phyloP scores from a whole-genome alignment of 441 rosid genomes.

The Adansonia rubrostipa region DNA sequence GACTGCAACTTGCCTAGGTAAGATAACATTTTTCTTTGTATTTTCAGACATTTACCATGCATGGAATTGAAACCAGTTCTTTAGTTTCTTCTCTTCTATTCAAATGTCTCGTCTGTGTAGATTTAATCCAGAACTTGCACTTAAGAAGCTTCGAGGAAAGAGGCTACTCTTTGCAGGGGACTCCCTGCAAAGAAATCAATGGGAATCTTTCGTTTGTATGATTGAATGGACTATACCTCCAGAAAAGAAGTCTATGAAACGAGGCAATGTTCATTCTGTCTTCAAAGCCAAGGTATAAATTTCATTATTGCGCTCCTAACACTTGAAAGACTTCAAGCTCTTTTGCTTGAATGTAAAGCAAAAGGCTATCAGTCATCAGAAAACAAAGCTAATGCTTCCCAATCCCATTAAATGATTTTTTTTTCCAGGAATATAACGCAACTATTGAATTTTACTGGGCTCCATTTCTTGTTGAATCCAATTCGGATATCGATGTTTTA shows the following conservation, averaged over 20 bases:
- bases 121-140: constrained; percentile 67
- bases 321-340: too few species aligned
- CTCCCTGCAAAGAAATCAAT: constrained; percentile 84
- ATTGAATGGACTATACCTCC: constrained; percentile 75
- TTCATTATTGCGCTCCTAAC: background rate
- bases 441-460: constrained; percentile 67
- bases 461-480: constrained; percentile 66
- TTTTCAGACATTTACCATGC: background rate
- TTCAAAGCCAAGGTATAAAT: constrained; percentile 73
- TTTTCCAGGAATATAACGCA: constrained; percentile 59
- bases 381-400: background rate
- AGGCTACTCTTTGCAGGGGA: constrained; percentile 82
- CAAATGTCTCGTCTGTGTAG: constrained; percentile 26
- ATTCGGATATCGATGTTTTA: constrained; percentile 60
- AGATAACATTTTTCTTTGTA: background rate
- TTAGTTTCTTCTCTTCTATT: background rate
- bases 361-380: background rate
- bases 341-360: background rate
- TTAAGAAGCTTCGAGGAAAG: constrained; percentile 73
- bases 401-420: too few species aligned
- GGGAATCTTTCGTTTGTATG: constrained; percentile 93
- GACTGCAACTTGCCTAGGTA: constrained; percentile 86
- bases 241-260: constrained; percentile 64
- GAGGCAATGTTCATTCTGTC: constrained; percentile 49
- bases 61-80: background rate